Conservation (phyloP, 2,329 filamentous ascomycete genomes). For the Apiospora kogelbergensis region DNA sequence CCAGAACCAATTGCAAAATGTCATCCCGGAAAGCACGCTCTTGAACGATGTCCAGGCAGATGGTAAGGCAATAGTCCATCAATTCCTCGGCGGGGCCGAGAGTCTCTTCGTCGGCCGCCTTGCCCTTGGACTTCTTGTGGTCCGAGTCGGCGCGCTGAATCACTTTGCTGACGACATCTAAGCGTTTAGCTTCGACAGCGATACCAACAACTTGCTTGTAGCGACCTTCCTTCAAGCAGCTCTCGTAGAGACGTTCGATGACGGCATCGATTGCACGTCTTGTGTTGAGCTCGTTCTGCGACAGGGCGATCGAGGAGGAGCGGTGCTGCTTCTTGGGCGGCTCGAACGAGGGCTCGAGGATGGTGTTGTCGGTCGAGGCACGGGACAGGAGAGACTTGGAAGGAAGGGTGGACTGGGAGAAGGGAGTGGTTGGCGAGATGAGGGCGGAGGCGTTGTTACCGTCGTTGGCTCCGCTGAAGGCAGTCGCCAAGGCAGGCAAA, state of each 20-base stretch:
- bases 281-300: constrained; percentile 63
- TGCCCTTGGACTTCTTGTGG: constrained; percentile 69
- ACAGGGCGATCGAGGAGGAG: constrained; percentile 63
- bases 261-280: constrained; percentile 79
- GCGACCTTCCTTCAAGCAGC: constrained; percentile 79
- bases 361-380: constrained; percentile 65
- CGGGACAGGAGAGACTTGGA: constrained; percentile 95
- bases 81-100: constrained; percentile 77
- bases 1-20: constrained; percentile 89
- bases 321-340: constrained; percentile 52
- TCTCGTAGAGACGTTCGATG: constrained; percentile 88
- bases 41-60: constrained; percentile 97
- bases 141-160: constrained; percentile 89
- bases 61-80: constrained; percentile 93
- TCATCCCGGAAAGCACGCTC: constrained; percentile 81
- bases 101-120: constrained; percentile 50
- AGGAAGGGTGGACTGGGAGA: constrained; percentile 88
- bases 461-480: constrained; percentile 67
- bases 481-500: constrained; percentile 72
- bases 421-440: constrained; percentile 88
- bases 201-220: constrained; percentile 98
- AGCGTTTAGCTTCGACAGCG: constrained; percentile 89
- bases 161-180: constrained; percentile 81
- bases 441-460: constrained; percentile 70
- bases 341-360: constrained; percentile 59